These are phyloP conservation scores for Catharanthus roseus DNA, from an alignment of 257 asterid genomes.

Conservation along the genomic window DNA sequence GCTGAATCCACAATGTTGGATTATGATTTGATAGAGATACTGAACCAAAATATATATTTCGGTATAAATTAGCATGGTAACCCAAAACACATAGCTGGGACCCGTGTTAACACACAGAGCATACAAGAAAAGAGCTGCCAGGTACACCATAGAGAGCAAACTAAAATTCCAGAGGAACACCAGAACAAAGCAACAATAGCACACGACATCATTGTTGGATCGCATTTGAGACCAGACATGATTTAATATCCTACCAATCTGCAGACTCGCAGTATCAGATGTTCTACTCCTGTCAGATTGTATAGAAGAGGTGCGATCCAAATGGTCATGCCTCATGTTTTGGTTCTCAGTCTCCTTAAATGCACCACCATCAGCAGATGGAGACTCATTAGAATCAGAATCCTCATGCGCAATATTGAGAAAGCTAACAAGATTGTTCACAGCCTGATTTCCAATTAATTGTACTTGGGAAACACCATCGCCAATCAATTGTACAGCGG, in stretches of 20 bases:
- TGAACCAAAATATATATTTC: conserved; percentile 77
- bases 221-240: conserved; percentile 95
- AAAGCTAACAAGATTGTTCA: conserved; percentile 80
- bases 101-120: conserved; percentile 97
- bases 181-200: conserved; percentile 83
- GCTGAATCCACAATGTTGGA: conserved; percentile 92
- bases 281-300: conserved; percentile 77
- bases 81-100: conserved; percentile 91
- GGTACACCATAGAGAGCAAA: conserved; percentile 90
- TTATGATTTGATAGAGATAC: conserved; percentile 82
- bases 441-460: conserved; percentile 94
- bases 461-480: conserved; percentile 97
- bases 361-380: conserved; percentile 36
- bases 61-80: conserved; percentile 79
- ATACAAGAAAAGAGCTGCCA: conserved; percentile 76
- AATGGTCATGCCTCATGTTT: conserved; percentile 23
- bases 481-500: conserved; percentile 88
- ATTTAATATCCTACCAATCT: conserved; percentile 65
- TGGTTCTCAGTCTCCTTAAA: conserved; percentile 30
- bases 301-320: conserved; percentile 64
- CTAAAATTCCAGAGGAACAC: conserved; percentile 96
- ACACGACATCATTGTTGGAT: conserved; percentile 85
- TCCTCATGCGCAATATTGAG: conserved; percentile 74
- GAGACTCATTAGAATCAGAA: conserved; percentile 61
- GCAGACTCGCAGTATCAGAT: conserved; percentile 65